Conservation (phyloP, 176 grass and related monocot genomes). For the Miscanthus lutarioriparius region DNA sequence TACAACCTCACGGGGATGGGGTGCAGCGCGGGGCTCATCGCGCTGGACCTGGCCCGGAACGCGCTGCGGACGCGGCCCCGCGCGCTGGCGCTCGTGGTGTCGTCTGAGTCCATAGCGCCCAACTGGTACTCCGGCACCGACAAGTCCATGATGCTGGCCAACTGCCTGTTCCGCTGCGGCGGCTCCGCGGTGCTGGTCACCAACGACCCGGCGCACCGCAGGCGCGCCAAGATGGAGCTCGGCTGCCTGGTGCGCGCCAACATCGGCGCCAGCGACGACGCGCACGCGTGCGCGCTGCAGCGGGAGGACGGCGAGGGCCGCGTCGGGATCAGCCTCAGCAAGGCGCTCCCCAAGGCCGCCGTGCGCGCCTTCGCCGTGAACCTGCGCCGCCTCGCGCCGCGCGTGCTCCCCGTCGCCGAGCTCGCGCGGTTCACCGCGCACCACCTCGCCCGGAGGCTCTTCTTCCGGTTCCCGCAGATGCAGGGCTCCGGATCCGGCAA, state of each 20-base stretch:
- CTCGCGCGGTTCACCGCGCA: conserved; percentile 42
- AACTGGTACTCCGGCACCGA: conserved; percentile 77
- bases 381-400: conserved; percentile 51
- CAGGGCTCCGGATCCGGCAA: too few relatives aligned
- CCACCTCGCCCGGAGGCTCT: neutral
- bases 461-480: neutral
- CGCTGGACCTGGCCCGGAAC: conserved; percentile 57
- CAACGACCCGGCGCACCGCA: conserved; percentile 47
- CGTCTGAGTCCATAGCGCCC: conserved; percentile 58
- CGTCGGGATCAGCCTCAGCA: conserved; percentile 66
- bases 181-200: conserved; percentile 51
- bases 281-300: conserved; percentile 55
- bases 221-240: conserved; percentile 60
- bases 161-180: conserved; percentile 70
- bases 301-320: conserved; percentile 56
- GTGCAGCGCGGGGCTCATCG: conserved; percentile 58
- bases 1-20: conserved; percentile 86
- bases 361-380: conserved; percentile 61
- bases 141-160: conserved; percentile 82
- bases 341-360: conserved; percentile 63
- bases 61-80: conserved; percentile 29
- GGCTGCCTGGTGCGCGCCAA: conserved; percentile 53
- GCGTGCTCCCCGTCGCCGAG: conserved; percentile 53
- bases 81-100: conserved; percentile 61
- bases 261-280: conserved; percentile 55